Evolutionary conservation across 1,284 basidiomycete species (phyloP), one percentile per base, ranked within the genome.

Genomic region (Rhodotorula sp.): DNA sequence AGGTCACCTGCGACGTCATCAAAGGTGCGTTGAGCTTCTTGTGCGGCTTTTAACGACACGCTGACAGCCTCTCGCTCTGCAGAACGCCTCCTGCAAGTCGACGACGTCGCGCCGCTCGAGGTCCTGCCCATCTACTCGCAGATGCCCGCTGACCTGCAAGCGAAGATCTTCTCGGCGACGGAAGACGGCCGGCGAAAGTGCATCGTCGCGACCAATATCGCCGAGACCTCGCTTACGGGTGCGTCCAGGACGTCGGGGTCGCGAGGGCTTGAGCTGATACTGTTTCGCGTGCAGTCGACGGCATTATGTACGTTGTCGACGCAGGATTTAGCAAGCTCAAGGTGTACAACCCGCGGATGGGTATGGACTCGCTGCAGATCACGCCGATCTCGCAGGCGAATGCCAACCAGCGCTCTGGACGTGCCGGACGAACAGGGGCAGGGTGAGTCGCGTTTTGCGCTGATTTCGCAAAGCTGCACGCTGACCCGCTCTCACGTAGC

Each of bases 321-420:
- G 87, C 91, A 0, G 96, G 96, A 0, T 99, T 93, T 81, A 96
- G 91, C 58, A 99, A 99, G 81, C 84, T 98, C 71, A 99, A 99
- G 81, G 94, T 99, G 48, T 99, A 99, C 84, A 99, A 99, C 78
- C 94, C 96, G 13, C 93, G 94, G 80, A 93, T 99, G 71, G 96
- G 96, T 71, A 99, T 99, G 96, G 96, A 99, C 78, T 93, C 94
- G 15, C 83, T 99, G 57, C 95, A 99, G 80, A 98, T 99, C 76
- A 99, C 95, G 11, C 96, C 96, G 0, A 95, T 99, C 82, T 76
- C 75, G 58, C 95, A 99, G 79, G 96, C 96, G 24, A 98, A 98
- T 82, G 94, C 89, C 57, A 93, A 90, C 74, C 96, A 99, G 81
- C 85, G 96, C 20, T 91, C 92, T 10, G 96, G 96, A 69, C 88